Percentiles rank a stretch among this genome's conserved stretches.
These are phyloP conservation scores for Allantophomopsis lycopodina DNA, from an alignment of 2,329 filamentous ascomycete genomes.

Conservation along the genomic window DNA sequence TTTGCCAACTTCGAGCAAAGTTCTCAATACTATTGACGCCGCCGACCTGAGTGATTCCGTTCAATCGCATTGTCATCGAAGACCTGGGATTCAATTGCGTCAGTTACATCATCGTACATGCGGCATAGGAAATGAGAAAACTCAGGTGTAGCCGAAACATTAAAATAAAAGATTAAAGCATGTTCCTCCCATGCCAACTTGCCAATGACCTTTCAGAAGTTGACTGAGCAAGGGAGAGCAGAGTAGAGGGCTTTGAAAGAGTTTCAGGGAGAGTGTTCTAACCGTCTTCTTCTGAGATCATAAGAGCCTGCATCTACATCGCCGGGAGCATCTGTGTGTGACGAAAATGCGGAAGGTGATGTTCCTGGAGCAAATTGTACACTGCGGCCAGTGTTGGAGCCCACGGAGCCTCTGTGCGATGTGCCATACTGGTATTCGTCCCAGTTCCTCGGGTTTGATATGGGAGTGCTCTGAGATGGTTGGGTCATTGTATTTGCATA, in stretches of 20 bases:
- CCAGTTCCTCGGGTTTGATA: constrained; percentile 14
- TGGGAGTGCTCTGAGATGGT: not conserved
- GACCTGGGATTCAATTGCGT: constrained; percentile 25
- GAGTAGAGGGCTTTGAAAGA: no score
- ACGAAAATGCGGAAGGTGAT: no score
- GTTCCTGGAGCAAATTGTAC: constrained; percentile 9
- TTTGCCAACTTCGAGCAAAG: constrained; percentile 84
- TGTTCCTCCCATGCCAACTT: no score
- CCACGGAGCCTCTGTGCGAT: constrained; percentile 14
- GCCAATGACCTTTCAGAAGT: no score
- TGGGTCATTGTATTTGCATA: no score
- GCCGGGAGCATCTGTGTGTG: no score
- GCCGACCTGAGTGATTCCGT: constrained; percentile 56
- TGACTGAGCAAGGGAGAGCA: no score
- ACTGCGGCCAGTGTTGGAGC: constrained; percentile 13
- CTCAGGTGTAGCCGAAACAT: no score
- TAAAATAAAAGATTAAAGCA: no score
- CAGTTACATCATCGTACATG: not conserved
- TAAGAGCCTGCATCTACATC: no score
- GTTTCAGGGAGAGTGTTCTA: no score
- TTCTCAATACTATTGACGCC: constrained; percentile 91
- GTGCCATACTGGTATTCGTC: constrained; percentile 20
- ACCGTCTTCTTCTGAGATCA: no score
- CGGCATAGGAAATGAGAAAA: not conserved
- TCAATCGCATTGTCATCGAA: constrained; percentile 42